These are phyloP conservation scores for Knoxia roxburghii DNA, from an alignment of 257 asterid genomes.

Conservation along the genomic window DNA sequence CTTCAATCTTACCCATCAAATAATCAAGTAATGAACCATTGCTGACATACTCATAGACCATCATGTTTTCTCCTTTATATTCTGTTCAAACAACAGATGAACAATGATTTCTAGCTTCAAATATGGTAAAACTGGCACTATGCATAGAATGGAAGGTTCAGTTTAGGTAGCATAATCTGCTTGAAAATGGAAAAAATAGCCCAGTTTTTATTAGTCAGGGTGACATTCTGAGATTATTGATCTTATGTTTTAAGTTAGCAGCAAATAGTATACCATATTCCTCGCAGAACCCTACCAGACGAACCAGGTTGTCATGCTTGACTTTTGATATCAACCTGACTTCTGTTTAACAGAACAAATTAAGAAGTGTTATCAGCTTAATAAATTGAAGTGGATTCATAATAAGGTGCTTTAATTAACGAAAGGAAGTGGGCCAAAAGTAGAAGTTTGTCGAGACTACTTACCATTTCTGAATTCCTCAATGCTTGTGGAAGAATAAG, in stretches of 20 bases:
- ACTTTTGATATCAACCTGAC: constrained; percentile 64
- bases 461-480: constrained; percentile 75
- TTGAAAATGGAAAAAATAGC: background rate
- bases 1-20: constrained; percentile 41
- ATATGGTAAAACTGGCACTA: background rate
- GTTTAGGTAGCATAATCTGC: background rate
- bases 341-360: constrained; percentile 28
- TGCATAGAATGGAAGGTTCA: background rate
- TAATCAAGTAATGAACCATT: constrained; percentile 75
- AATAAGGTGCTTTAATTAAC: background rate
- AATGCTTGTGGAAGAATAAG: constrained; percentile 42
- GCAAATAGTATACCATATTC: constrained; percentile 34
- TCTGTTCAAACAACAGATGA: constrained; percentile 30
- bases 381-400: background rate
- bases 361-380: background rate
- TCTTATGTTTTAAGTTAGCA: background rate
- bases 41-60: constrained; percentile 68
- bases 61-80: constrained; percentile 40
- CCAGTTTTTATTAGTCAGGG: no score
- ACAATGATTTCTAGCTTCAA: background rate
- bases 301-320: constrained; percentile 60
- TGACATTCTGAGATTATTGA: background rate
- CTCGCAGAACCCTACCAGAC: constrained; percentile 69
- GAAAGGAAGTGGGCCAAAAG: background rate
- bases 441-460: background rate